A percentile compares a stretch with the other conserved stretches of the same genome.
These are phyloP conservation scores for Lepraria neglecta DNA, from an alignment of 495 filamentous ascomycete genomes.

Conservation along the genomic window DNA sequence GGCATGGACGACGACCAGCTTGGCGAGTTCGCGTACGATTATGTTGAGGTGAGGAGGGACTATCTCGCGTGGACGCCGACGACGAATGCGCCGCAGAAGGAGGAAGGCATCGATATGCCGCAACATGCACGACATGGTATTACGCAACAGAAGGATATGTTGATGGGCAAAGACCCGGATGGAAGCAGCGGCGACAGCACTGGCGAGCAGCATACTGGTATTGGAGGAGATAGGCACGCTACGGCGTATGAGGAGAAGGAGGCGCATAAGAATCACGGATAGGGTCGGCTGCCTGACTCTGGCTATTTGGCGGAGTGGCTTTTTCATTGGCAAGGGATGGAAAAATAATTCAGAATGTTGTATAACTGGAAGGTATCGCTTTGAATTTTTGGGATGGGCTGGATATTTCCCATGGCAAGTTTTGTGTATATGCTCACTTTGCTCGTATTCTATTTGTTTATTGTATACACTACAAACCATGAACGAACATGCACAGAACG, in stretches of 20 bases:
- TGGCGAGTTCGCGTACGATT: conserved; percentile 98
- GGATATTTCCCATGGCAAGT: no score
- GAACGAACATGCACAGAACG: no score
- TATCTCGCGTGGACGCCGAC: conserved; percentile 96
- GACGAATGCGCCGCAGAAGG: conserved; percentile 55
- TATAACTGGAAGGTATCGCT: no score
- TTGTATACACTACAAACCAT: no score
- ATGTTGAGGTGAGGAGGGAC: conserved; percentile 95
- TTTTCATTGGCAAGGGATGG: neutral
- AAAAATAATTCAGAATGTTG: no score
- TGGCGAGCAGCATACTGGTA: conserved; percentile 37
- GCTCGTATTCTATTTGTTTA: no score
- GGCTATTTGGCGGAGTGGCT: neutral
- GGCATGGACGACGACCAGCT: conserved; percentile 99
- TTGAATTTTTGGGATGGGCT: no score
- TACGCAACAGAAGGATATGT: conserved; percentile 61
- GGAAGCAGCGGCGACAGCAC: conserved; percentile 43
- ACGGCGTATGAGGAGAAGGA: conserved; percentile 32
- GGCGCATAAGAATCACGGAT: neutral
- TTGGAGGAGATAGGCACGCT: conserved; percentile 40
- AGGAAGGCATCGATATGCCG: conserved; percentile 56
- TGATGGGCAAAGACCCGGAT: conserved; percentile 52
- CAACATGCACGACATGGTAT: conserved; percentile 76
- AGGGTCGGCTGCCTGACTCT: neutral
- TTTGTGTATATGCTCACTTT: no score